Conservation (phyloP, 371 early-diverging fungal species). For the Saksenaea vasiformis region DNA sequence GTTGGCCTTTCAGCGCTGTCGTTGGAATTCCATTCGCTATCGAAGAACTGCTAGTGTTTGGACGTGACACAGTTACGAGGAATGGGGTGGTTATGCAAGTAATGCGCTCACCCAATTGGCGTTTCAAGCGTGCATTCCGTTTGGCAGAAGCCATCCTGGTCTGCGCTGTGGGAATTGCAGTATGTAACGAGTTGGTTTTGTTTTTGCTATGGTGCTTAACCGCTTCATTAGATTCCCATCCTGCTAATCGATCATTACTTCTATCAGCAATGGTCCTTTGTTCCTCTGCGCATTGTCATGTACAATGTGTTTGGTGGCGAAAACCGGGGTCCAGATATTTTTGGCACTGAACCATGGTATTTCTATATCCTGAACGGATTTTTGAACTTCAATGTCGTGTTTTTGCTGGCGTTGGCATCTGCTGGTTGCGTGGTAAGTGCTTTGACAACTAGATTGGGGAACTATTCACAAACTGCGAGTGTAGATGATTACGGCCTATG, state of each 20-base stretch:
- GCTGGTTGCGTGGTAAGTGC: slow-evolving; percentile 62
- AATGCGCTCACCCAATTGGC: slow-evolving; percentile 37
- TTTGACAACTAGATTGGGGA: neutral
- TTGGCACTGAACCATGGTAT: slow-evolving; percentile 93
- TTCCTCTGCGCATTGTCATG: slow-evolving; percentile 83
- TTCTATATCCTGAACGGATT: slow-evolving; percentile 87
- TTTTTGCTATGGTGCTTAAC: neutral
- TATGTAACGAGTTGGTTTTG: slow-evolving; percentile 4
- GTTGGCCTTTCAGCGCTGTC: slow-evolving; percentile 90
- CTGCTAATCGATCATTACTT: slow-evolving; percentile 73
- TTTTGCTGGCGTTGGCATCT: slow-evolving; percentile 68
- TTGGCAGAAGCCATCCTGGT: slow-evolving; percentile 32
- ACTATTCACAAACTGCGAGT: neutral
- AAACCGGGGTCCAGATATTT: slow-evolving; percentile 81
- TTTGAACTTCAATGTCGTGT: slow-evolving; percentile 86
- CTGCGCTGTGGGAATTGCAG: slow-evolving; percentile 19
- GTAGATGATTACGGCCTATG: slow-evolving; percentile 36
- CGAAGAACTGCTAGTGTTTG: slow-evolving; percentile 69
- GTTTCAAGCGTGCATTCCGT: slow-evolving; percentile 46
- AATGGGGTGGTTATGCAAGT: slow-evolving; percentile 32
- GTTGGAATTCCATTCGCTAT: slow-evolving; percentile 78
- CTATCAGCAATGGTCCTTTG: slow-evolving; percentile 72
- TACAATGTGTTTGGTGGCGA: slow-evolving; percentile 87
- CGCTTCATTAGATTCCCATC: slow-evolving; percentile 50
- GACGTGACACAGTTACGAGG: slow-evolving; percentile 32